Conservation (phyloP, 164 flowering plant genomes). For the Amborella trichopoda region DNA sequence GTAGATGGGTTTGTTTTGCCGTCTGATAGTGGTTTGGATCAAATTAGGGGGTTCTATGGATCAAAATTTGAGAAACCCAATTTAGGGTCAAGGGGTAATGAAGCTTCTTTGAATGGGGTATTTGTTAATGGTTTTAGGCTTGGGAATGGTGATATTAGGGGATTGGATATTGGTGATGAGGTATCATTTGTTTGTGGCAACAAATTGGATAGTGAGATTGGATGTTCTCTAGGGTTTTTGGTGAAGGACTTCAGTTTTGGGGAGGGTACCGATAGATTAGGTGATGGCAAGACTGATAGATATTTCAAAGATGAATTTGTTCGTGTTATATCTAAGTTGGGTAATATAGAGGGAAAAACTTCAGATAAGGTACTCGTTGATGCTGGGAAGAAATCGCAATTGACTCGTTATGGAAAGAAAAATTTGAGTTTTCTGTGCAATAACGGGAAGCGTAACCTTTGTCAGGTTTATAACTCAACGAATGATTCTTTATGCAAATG, state of each 20-base stretch:
- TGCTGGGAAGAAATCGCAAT: no score
- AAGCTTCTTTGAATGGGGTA: slow-evolving; percentile 55
- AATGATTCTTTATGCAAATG: no score
- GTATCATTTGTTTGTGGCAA: slow-evolving; percentile 35
- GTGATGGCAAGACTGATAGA: no score
- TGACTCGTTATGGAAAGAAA: no score
- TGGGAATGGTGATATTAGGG: slow-evolving; percentile 18
- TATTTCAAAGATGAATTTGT: no score
- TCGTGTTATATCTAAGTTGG: no score
- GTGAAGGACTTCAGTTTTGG: slow-evolving; percentile 30
- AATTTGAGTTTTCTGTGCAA: no score
- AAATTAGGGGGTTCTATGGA: slow-evolving; percentile 15
- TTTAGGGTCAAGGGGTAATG: slow-evolving; percentile 5
- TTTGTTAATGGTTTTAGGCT: slow-evolving; percentile 56
- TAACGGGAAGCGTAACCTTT: no score
- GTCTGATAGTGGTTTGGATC: slow-evolving; percentile 12
- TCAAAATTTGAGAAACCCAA: background rate
- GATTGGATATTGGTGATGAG: slow-evolving; percentile 51
- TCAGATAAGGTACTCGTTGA: no score
- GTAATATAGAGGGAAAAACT: no score
- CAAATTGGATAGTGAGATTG: slow-evolving; percentile 9
- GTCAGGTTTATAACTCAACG: no score
- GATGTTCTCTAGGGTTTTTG: slow-evolving; percentile 43
- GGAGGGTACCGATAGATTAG: no score
- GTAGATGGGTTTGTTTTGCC: slow-evolving; percentile 26